A percentile compares a stretch with the other conserved stretches of the same genome.
phyloP scores from a whole-genome alignment of 495 filamentous ascomycete species.

The Aspergillus avenaceus region DNA sequence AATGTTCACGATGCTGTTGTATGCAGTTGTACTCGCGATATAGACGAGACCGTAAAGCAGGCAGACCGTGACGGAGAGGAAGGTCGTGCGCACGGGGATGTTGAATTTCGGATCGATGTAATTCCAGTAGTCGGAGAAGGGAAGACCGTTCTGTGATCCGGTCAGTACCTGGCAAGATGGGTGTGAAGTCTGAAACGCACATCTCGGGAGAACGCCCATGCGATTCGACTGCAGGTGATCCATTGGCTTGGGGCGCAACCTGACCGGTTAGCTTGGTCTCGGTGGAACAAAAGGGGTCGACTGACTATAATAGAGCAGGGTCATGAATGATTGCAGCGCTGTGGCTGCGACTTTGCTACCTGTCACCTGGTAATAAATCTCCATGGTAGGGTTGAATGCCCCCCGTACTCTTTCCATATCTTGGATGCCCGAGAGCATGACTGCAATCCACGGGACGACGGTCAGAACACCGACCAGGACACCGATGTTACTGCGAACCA shows the following conservation, averaged over 20 bases:
- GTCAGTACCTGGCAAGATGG: background rate
- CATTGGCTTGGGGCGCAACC: constrained; percentile 14
- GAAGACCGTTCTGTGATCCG: constrained; percentile 18
- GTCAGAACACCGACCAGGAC: constrained; percentile 24
- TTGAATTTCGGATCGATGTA: constrained; percentile 10
- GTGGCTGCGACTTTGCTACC: constrained; percentile 21
- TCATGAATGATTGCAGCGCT: constrained; percentile 23
- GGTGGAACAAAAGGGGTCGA: constrained; percentile 4
- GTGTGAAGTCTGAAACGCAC: background rate
- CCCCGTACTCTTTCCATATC: constrained; percentile 28
- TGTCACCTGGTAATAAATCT: constrained; percentile 30
- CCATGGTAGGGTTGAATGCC: constrained; percentile 20
- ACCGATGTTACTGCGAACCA: constrained; percentile 10
- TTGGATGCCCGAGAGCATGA: constrained; percentile 23
- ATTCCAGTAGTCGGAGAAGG: constrained; percentile 14
- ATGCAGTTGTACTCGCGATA: constrained; percentile 35
- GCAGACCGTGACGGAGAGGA: constrained; percentile 21
- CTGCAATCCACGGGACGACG: constrained; percentile 24
- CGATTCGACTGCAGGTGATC: constrained; percentile 19
- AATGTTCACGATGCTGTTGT: constrained; percentile 36
- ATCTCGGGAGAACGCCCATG: constrained; percentile 23
- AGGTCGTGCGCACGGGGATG: constrained; percentile 21
- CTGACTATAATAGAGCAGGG: constrained; percentile 26
- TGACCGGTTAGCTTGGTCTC: constrained; percentile 1
- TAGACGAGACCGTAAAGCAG: constrained; percentile 35